Percentiles rank a stretch among this genome's conserved stretches.
Evolutionary conservation across 1,139 yeast species (phyloP).

Genomic region (Candida sp.): DNA sequence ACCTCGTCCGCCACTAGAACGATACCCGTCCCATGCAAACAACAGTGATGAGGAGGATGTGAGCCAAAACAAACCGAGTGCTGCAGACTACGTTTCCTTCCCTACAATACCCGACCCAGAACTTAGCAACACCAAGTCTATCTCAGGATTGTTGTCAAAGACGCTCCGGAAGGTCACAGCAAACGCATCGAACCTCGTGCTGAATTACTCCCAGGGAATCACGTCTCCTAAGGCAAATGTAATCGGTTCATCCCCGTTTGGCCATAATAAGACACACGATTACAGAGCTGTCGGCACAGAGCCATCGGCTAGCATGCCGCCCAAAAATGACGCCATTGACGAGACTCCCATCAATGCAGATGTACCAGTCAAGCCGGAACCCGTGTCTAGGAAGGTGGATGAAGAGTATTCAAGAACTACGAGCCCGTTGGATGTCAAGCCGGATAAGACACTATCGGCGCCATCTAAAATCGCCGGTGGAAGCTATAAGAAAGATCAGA

Average conservation of each 20-base stretch:
- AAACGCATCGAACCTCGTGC: constrained; percentile 47
- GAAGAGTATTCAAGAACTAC: constrained; percentile 1
- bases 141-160: constrained; percentile 38
- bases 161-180: constrained; percentile 50
- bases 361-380: neutral
- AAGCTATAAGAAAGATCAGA: neutral
- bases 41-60: constrained; percentile 18
- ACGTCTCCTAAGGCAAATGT: constrained; percentile 4
- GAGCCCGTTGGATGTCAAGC: constrained; percentile 2
- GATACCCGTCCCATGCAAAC: constrained; percentile 12
- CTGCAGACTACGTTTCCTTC: constrained; percentile 42
- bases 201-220: constrained; percentile 23
- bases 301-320: neutral
- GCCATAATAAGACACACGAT: neutral
- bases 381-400: neutral
- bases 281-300: neutral
- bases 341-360: constrained; percentile 4
- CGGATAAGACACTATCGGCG: neutral
- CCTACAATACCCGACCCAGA: constrained; percentile 53
- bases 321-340: constrained; percentile 6
- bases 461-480: neutral
- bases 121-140: constrained; percentile 31
- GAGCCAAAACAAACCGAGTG: neutral
- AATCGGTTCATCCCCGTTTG: constrained; percentile 3
- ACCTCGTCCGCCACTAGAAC: constrained; percentile 1